These are phyloP conservation scores for Apiospora rasikravindrae DNA, from an alignment of 2,329 filamentous ascomycete species.

Conservation along the genomic window DNA sequence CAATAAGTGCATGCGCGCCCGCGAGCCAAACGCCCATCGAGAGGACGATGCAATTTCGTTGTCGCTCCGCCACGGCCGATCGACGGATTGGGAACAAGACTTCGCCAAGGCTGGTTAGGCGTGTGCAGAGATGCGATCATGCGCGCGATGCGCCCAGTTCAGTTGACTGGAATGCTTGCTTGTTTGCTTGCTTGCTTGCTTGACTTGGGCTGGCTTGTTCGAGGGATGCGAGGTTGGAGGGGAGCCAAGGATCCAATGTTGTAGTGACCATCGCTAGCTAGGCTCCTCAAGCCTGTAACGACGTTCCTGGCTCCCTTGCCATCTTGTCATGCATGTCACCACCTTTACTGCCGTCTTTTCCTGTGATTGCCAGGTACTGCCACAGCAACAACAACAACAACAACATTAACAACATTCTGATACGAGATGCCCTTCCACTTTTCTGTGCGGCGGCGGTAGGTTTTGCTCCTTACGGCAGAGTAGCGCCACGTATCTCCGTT, in stretches of 20 bases:
- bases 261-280: background rate
- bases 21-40: background rate
- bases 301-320: no score
- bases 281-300: no score
- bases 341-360: no score
- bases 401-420: no score
- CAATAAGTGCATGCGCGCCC: background rate
- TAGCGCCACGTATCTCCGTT: background rate
- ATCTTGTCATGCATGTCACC: no score
- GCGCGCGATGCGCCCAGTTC: background rate
- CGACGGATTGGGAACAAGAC: background rate
- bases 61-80: background rate
- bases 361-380: no score
- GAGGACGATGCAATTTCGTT: conserved; percentile 1
- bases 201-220: background rate
- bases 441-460: background rate
- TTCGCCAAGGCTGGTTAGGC: background rate
- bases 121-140: background rate
- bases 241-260: background rate
- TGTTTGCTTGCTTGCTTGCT: background rate
- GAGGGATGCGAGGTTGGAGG: background rate
- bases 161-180: background rate
- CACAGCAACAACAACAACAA: no score
- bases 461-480: background rate
- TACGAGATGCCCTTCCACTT: background rate